A percentile compares a stretch with the other conserved stretches of the same genome.
Conservation (phyloP, 768 basidiomycete genomes). For the Agaricus blazei region DNA sequence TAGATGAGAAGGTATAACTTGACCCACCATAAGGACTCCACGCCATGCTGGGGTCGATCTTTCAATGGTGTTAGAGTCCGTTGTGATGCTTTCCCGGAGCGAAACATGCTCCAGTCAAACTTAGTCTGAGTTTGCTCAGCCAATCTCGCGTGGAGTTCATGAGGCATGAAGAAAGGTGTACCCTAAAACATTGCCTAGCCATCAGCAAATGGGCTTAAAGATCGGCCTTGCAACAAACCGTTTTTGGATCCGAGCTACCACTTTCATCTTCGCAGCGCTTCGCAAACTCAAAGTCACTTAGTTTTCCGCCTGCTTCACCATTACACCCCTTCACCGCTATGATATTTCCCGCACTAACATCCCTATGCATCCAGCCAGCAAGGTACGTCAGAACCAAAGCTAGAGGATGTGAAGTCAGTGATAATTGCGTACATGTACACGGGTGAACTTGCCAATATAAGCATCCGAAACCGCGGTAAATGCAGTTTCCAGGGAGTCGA, state of each 20-base stretch:
- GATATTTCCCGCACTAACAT: slow-evolving; percentile 9
- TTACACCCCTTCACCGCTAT: not conserved
- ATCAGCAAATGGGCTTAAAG: not conserved
- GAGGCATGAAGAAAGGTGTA: slow-evolving; percentile 10
- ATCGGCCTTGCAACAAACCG: not conserved
- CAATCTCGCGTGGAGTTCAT: slow-evolving; percentile 1
- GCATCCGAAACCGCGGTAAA: not conserved
- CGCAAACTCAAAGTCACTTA: slow-evolving; percentile 11
- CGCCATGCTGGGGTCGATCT: slow-evolving; percentile 1
- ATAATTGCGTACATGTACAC: not conserved
- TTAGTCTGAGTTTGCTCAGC: too few relatives aligned
- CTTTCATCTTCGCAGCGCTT: not conserved
- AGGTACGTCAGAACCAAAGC: slow-evolving; percentile 7
- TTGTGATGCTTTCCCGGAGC: too few relatives aligned
- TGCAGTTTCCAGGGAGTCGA: slow-evolving; percentile 15
- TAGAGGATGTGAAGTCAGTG: not conserved
- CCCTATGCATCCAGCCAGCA: slow-evolving; percentile 9
- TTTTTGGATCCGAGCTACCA: not conserved
- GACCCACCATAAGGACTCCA: slow-evolving; percentile 9
- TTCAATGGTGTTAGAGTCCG: too few relatives aligned
- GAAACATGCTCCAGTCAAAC: too few relatives aligned
- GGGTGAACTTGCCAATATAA: not conserved
- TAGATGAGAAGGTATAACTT: not conserved
- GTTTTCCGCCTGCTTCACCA: not conserved
- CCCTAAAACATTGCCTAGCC: not conserved